Evolutionary conservation across 2,329 filamentous ascomycete species (phyloP).

Genomic region (Penicillium psychrosexuale): DNA sequence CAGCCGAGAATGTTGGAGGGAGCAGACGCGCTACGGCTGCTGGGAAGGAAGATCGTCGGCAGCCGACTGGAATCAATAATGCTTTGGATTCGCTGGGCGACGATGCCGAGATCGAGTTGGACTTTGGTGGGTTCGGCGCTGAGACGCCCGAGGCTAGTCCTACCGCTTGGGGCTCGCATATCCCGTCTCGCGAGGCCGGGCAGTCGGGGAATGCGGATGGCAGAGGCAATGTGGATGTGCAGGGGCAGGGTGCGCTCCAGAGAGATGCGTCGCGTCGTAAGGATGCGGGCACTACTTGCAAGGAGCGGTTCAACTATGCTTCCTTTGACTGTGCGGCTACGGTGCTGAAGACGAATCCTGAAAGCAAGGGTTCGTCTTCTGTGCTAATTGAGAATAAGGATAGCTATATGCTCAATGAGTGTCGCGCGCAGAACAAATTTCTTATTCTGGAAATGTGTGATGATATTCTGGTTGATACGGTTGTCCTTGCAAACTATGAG

Average conservation of each 20-base stretch:
- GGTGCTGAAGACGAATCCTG: conserved; percentile 80
- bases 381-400: conserved; percentile 96
- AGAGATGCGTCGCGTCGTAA: conserved; percentile 69
- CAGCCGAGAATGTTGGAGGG: conserved; percentile 62
- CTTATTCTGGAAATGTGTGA: conserved; percentile 92
- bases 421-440: conserved; percentile 82
- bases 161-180: conserved; percentile 29
- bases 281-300: conserved; percentile 95
- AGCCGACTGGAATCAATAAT: conserved; percentile 54
- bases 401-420: conserved; percentile 95
- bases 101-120: conserved; percentile 78
- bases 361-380: conserved; percentile 82
- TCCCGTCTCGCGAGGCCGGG: conserved; percentile 25
- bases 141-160: conserved; percentile 42
- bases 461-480: conserved; percentile 79
- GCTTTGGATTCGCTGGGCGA: conserved; percentile 79
- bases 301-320: conserved; percentile 95
- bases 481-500: conserved; percentile 97
- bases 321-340: conserved; percentile 97
- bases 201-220: conserved; percentile 6
- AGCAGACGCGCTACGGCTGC: conserved; percentile 49
- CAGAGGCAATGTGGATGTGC: conserved; percentile 22
- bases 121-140: conserved; percentile 62
- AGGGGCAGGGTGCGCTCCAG: conserved; percentile 47
- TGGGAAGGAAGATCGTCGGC: conserved; percentile 52